Base-by-base conservation (phyloP, 345 rosid species). In the Lenwebbia sp. region DNA sequence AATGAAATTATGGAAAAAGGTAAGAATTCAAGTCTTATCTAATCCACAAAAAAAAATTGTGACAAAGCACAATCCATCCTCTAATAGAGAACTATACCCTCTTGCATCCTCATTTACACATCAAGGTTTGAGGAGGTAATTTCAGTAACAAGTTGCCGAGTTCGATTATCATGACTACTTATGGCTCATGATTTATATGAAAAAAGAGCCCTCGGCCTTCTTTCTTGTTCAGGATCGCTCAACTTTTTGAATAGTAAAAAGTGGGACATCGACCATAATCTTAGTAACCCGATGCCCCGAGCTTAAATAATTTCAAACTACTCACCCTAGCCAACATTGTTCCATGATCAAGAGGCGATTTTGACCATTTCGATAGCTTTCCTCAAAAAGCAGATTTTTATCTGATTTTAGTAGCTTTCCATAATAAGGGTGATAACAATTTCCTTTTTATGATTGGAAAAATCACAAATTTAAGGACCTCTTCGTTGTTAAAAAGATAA, bases 361-460 rank as follows among this genome's bases (percentile, higher is more conserved):
- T 65, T 65, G 23, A 65, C 44, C 44, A 33, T 33, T 11, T 33
- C 44, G 9, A 65, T 37, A 17, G 0, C 25, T 13, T 62, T 62
- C 19, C 22, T 30, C 22, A 30, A 7, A 30, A 62, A 15, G 23
- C 17, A 62, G 25, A 17, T 7, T 33, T 65, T 30, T 10, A 33
- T 8, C 21, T 21, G 22, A 33, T 33, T 70, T 37, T 33, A 37
- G 44, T 33, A 14, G 40, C 75, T 62, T 62, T 62, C 41, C 0
- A 9, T 7, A 1, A 33, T 0, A 30, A 2, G 41, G 75, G 2
- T 5, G 1, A 15, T 62, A 19, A 62, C 22, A 30, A 62, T 3
- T 62, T 14, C 40, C 22, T 2, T 62, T 62, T 28, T 65, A 15
- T 33, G 78, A 65, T 65, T 8, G 13, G 37, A 33, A 33, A 65